phyloP scores from a whole-genome alignment of 306 rosid species.

The Hippophae gyantsensis region DNA sequence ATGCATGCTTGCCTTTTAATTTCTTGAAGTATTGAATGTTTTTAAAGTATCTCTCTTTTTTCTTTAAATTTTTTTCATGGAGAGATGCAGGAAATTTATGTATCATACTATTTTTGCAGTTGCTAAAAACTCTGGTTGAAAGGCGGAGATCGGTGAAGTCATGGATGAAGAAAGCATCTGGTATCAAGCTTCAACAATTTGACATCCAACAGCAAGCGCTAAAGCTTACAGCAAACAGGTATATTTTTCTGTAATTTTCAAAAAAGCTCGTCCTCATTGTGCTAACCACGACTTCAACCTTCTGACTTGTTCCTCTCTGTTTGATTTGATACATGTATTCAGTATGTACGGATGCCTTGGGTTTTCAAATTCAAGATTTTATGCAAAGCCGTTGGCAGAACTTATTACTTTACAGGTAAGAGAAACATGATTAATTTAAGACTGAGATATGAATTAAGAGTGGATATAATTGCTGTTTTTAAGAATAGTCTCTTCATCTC shows the following conservation, averaged over 20 bases:
- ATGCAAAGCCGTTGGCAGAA: constrained; percentile 94
- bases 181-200: constrained; percentile 73
- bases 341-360: constrained; percentile 99
- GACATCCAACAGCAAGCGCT: constrained; percentile 97
- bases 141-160: constrained; percentile 68
- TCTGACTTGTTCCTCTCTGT: constrained; percentile 9
- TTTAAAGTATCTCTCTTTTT: too few species aligned
- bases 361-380: constrained; percentile 90
- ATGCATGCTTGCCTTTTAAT: too few species aligned
- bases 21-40: too few species aligned
- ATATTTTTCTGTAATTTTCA: constrained; percentile 11
- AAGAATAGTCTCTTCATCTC: too few species aligned
- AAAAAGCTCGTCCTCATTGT: neutral
- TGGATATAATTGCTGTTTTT: too few species aligned
- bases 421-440: constrained; percentile 10
- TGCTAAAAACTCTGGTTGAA: constrained; percentile 74
- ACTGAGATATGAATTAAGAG: neutral
- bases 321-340: constrained; percentile 19
- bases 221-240: constrained; percentile 98
- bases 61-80: neutral
- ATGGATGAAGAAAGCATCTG: constrained; percentile 81
- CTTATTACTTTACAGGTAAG: constrained; percentile 88
- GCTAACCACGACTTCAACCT: constrained; percentile 1
- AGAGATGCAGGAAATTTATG: constrained; percentile 3
- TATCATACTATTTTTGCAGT: constrained; percentile 27